phyloP scores from a whole-genome alignment of 805 yeast genomes.

The Vanderwaltozyma polyspora region DNA sequence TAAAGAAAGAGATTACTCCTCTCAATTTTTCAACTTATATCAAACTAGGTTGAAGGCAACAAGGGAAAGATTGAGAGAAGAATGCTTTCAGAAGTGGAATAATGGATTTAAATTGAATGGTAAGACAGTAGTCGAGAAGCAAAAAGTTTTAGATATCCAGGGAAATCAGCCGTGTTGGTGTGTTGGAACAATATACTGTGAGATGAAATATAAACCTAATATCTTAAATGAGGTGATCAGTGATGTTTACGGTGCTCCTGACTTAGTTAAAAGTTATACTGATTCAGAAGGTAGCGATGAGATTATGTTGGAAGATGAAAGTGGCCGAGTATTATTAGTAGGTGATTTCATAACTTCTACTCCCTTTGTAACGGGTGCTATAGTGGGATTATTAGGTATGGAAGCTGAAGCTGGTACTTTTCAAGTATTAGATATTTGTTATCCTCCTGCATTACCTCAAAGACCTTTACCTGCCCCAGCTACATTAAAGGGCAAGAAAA shows the following conservation, averaged over 20 bases:
- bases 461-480: conserved; percentile 22
- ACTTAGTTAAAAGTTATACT: conserved; percentile 35
- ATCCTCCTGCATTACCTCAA: conserved; percentile 59
- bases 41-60: conserved; percentile 39
- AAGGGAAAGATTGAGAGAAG: conserved; percentile 35
- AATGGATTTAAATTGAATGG: conserved; percentile 31
- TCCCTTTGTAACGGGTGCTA: conserved; percentile 78
- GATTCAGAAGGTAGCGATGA: conserved; percentile 46
- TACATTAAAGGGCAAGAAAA: conserved; percentile 23
- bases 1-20: conserved; percentile 34
- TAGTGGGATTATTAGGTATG: conserved; percentile 77
- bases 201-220: conserved; percentile 76
- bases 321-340: conserved; percentile 70
- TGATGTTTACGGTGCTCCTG: conserved; percentile 34
- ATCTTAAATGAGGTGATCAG: conserved; percentile 70
- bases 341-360: conserved; percentile 45
- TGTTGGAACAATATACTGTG: conserved; percentile 76
- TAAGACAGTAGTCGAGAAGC: conserved; percentile 29
- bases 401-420: conserved; percentile 77
- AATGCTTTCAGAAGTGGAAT: conserved; percentile 48
- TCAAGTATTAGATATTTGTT: conserved; percentile 68
- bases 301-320: conserved; percentile 79
- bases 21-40: conserved; percentile 52
- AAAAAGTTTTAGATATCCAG: conserved; percentile 33
- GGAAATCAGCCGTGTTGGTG: conserved; percentile 54